Base-by-base conservation (phyloP, 176 grass and related monocot genomes). In the Thalia dealbata region DNA sequence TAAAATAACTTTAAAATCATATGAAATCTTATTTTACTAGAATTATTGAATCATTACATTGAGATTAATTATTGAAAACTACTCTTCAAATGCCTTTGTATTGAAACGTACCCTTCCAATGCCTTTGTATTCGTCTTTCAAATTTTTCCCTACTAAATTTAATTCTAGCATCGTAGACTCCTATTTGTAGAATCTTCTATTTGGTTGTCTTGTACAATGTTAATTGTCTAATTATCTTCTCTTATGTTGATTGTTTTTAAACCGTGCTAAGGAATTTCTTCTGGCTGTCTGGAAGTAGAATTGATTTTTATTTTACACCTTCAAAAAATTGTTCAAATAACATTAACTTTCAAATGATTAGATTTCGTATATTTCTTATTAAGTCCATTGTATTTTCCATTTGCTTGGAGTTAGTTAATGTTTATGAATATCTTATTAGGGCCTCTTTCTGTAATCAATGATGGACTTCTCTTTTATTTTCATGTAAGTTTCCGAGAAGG, bases 401-500 rank as follows among this genome's bases (percentile, higher is more conserved):
- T 23, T 14, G 22, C 18, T 11, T 27, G n/a, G 18, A 63, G 10
- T 63, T 27, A 10, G 0, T 21, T 6, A 1, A 22, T 24, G 10
- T 63, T 14, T 3, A 52, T 16, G 21, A n/a, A n/a, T n/a, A n/a
- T n/a, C n/a, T n/a, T n/a, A n/a, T n/a, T n/a, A 1, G n/a, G 27
- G 24, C 10, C 14, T 62, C 10, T 23, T 6, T 68, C 43, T 54
- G 52, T 66, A 10, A 75, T 25, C 71, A 54, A 10, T 25, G 56
- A 83, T 72, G 19, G 15, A 52, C 55, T 25, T 76, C 45, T 73
- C 45, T 18, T 70, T 74, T 35, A 58, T 62, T 70, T 75, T 50
- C 73, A 2, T 73, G n/a, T 73, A 75, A 99, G 95, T 93, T 73
- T 88, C 75, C 79, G 70, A 83, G 10, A 99, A 95, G 79, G 71